These are phyloP conservation scores for Magnaporthiopsis rhizophila DNA, from an alignment of 2,329 filamentous ascomycete species.

Conservation along the genomic window DNA sequence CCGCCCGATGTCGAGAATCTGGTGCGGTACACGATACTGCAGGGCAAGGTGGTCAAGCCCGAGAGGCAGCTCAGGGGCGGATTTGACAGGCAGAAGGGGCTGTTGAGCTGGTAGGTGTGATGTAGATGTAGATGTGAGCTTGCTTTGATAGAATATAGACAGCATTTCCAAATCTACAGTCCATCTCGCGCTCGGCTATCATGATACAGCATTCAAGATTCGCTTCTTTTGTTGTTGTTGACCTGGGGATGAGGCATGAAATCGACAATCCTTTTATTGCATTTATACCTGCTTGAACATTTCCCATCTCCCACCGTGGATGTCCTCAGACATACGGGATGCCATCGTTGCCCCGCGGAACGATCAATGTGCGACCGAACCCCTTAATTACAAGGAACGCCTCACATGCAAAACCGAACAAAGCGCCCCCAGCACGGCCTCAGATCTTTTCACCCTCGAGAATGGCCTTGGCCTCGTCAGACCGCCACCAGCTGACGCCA, in stretches of 20 bases:
- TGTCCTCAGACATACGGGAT: slow-evolving; percentile 17
- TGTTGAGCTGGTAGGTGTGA: slow-evolving; percentile 73
- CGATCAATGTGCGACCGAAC: slow-evolving; percentile 11
- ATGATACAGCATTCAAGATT: too few relatives aligned
- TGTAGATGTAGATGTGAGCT: neutral
- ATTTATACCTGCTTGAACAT: too few relatives aligned
- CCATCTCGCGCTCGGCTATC: too few relatives aligned
- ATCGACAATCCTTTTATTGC: too few relatives aligned
- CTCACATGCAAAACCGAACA: neutral
- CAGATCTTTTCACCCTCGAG: slow-evolving; percentile 54
- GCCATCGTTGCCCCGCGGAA: slow-evolving; percentile 25
- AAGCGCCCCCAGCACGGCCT: neutral
- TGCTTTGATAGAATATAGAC: too few relatives aligned
- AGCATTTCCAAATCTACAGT: too few relatives aligned
- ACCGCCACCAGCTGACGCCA: slow-evolving; percentile 79
- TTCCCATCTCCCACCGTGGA: too few relatives aligned
- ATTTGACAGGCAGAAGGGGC: slow-evolving; percentile 72
- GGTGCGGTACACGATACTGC: slow-evolving; percentile 77
- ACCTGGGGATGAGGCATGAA: too few relatives aligned
- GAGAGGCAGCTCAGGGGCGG: slow-evolving; percentile 78
- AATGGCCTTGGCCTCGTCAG: slow-evolving; percentile 68
- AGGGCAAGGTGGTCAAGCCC: slow-evolving; percentile 92
- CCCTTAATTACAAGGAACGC: slow-evolving; percentile 2
- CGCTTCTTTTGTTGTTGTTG: too few relatives aligned
- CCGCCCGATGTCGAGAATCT: slow-evolving; percentile 93